phyloP scores from a whole-genome alignment of 2,329 filamentous ascomycete genomes.

The Cladosporium colombiae region DNA sequence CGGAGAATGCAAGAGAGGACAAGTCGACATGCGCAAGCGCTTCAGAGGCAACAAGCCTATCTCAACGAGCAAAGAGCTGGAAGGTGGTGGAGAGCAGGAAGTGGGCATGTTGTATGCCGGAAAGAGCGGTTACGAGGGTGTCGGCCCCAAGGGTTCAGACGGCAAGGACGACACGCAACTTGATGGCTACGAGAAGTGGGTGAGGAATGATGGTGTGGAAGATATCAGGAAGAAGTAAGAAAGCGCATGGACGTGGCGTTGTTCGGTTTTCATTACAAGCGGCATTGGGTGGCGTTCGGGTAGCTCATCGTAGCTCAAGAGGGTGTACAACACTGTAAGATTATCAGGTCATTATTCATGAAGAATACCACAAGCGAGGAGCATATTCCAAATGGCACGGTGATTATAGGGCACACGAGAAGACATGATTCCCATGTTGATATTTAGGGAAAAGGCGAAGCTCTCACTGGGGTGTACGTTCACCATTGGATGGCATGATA shows the following conservation, averaged over 20 bases:
- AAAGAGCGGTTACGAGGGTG: constrained; percentile 44
- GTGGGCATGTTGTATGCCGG: constrained; percentile 78
- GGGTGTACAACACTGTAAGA: constrained; percentile 5
- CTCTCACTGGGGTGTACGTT: background rate
- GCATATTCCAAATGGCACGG: background rate
- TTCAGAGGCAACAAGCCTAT: constrained; percentile 93
- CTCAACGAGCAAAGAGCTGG: constrained; percentile 64
- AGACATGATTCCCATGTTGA: background rate
- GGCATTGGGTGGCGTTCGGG: constrained; percentile 20
- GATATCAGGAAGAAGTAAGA: constrained; percentile 35
- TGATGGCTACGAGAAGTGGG: constrained; percentile 35
- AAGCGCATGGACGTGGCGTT: background rate
- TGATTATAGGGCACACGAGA: background rate
- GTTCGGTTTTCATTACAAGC: constrained; percentile 1
- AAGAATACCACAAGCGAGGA: background rate
- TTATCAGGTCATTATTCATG: background rate
- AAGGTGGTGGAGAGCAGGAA: constrained; percentile 47
- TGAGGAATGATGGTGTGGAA: constrained; percentile 34
- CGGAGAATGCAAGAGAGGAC: constrained; percentile 90
- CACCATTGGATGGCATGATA: background rate
- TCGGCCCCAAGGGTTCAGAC: constrained; percentile 31
- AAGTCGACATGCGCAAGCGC: constrained; percentile 98
- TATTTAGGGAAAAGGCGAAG: background rate
- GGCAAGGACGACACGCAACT: constrained; percentile 29
- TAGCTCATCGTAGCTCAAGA: constrained; percentile 3